phyloP scores from a whole-genome alignment of 495 filamentous ascomycete species.

The Penicillium mononematosum region DNA sequence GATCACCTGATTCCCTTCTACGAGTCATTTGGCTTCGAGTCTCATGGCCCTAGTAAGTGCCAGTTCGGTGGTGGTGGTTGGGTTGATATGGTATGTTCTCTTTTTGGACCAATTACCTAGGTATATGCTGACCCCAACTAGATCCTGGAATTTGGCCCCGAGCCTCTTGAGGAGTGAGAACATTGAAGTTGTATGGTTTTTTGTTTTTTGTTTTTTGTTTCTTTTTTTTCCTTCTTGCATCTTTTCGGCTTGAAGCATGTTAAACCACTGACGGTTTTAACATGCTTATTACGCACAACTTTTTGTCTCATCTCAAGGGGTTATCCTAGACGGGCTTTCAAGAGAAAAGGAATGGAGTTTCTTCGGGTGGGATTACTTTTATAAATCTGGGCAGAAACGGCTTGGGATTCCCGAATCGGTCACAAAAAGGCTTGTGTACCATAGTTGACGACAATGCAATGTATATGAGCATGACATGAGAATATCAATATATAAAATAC shows the following conservation, averaged over 20 bases:
- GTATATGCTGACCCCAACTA: constrained; percentile 8
- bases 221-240: constrained; percentile 22
- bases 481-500: not conserved
- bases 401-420: constrained; percentile 11
- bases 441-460: constrained; percentile 27
- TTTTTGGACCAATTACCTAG: not conserved
- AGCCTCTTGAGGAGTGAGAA: constrained; percentile 18
- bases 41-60: constrained; percentile 62
- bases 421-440: constrained; percentile 28
- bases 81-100: constrained; percentile 55
- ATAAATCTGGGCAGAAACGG: constrained; percentile 21
- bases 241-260: constrained; percentile 25
- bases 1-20: constrained; percentile 73
- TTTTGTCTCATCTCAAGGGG: constrained; percentile 18
- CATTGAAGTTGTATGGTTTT: constrained; percentile 10
- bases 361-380: constrained; percentile 20
- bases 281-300: constrained; percentile 25
- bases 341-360: constrained; percentile 32
- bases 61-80: constrained; percentile 78
- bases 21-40: constrained; percentile 69
- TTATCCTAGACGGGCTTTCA: constrained; percentile 24
- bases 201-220: constrained; percentile 12
- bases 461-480: constrained; percentile 20
- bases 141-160: constrained; percentile 33
- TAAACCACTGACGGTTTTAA: constrained; percentile 15